Conservation (phyloP, 1,284 basidiomycete genomes). For the Phylloporus sp. region DNA sequence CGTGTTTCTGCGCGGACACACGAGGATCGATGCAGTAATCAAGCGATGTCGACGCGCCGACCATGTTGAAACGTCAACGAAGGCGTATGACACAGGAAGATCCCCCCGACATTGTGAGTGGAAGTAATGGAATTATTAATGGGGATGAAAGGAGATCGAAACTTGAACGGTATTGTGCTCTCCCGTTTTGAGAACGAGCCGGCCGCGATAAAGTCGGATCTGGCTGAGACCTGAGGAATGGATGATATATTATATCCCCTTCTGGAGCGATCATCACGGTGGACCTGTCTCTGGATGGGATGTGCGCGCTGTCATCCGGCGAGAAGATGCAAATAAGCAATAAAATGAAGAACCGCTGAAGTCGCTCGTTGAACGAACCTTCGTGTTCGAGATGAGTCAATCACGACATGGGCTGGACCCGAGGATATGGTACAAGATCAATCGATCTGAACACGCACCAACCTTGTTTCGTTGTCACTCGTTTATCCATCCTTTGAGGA, state of each 20-base stretch:
- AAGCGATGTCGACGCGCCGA: background rate
- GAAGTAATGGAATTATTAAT: conserved; percentile 12
- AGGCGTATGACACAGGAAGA: conserved; percentile 1
- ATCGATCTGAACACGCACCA: background rate
- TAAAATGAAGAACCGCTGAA: background rate
- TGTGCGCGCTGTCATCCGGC: conserved; percentile 2
- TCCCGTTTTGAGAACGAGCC: conserved; percentile 7
- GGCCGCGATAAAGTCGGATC: conserved; percentile 28
- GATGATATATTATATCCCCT: conserved; percentile 12
- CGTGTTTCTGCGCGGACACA: conserved; percentile 14
- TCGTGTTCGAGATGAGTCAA: no score
- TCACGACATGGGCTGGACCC: background rate
- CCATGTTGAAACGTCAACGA: conserved; percentile 11
- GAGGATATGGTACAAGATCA: background rate
- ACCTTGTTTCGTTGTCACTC: conserved; percentile 6
- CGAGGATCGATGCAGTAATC: background rate
- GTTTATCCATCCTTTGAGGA: background rate
- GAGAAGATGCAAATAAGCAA: background rate
- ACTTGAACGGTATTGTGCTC: conserved; percentile 18
- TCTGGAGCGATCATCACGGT: conserved; percentile 18
- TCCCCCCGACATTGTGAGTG: background rate
- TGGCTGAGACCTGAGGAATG: conserved; percentile 13
- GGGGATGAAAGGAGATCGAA: conserved; percentile 12
- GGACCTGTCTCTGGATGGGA: conserved; percentile 3
- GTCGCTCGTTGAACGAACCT: background rate